Conservation (phyloP, 1,284 basidiomycete species). For the Ceratobasidium sp. region DNA sequence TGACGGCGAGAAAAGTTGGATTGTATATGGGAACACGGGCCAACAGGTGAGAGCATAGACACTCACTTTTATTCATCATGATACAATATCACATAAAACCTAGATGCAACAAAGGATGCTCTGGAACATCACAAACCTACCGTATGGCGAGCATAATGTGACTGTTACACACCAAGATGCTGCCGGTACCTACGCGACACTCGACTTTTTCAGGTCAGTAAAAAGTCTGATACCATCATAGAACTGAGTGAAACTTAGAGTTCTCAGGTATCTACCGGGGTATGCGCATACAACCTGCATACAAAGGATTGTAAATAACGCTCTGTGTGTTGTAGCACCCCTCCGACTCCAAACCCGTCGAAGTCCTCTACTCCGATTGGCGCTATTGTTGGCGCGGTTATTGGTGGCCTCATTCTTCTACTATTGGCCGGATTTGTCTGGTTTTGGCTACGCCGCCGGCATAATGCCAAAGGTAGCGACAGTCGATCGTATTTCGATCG, state of each 20-base stretch:
- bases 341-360: not conserved
- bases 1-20: not conserved
- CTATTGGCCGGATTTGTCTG: not conserved
- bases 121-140: conserved; percentile 6
- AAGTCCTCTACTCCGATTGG: conserved; percentile 3
- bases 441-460: not conserved
- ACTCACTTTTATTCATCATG: not conserved
- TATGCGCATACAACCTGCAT: not conserved
- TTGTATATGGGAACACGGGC: conserved; percentile 8
- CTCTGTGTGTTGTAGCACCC: not conserved
- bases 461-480: not conserved
- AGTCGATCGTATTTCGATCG: not conserved
- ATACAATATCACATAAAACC: not conserved
- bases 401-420: not conserved
- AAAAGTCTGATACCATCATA: too few relatives aligned
- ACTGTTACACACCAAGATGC: conserved; percentile 1
- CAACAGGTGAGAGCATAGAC: not conserved
- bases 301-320: too few relatives aligned
- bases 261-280: conserved; percentile 15
- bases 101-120: conserved; percentile 22
- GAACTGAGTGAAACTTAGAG: too few relatives aligned
- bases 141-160: conserved; percentile 14
- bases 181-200: not conserved
- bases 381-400: conserved; percentile 1
- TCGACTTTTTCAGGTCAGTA: conserved; percentile 23